A percentile compares a stretch with the other conserved stretches of the same genome.
These are phyloP conservation scores for Chrysanthemum seticuspe DNA, from an alignment of 129 eudicot species.

Conservation along the genomic window DNA sequence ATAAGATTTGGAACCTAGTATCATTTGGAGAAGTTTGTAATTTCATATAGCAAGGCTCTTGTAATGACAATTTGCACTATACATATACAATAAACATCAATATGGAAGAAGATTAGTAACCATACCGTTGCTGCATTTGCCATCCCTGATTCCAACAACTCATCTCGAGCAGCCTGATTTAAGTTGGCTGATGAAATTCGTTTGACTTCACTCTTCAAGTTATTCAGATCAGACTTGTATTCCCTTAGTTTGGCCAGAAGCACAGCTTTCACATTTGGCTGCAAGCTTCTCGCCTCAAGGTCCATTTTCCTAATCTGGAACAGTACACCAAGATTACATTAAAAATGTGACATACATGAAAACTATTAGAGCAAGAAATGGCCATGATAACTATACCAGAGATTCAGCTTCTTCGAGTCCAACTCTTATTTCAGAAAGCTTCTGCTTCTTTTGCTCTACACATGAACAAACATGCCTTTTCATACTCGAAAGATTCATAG, in stretches of 20 bases:
- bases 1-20: constrained; percentile 6
- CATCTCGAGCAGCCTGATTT: constrained; percentile 67
- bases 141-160: constrained; percentile 65
- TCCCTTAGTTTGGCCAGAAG: constrained; percentile 70
- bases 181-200: constrained; percentile 48
- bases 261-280: constrained; percentile 62
- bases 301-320: constrained; percentile 66
- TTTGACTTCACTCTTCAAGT: constrained; percentile 63
- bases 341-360: background rate
- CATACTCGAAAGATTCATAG: background rate
- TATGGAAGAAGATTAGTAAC: background rate
- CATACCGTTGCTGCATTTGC: constrained; percentile 52
- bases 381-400: constrained; percentile 6
- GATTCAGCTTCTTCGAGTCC: constrained; percentile 17
- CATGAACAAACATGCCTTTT: background rate
- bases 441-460: constrained; percentile 21
- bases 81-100: background rate
- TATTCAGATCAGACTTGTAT: constrained; percentile 65
- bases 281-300: constrained; percentile 74
- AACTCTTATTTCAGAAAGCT: constrained; percentile 15
- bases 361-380: background rate
- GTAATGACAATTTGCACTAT: constrained; percentile 2
- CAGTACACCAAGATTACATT: constrained; percentile 2
- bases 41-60: background rate
- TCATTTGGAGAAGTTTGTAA: background rate